Percentiles rank a stretch among this genome's conserved stretches.
Conservation (phyloP, 2,329 filamentous ascomycete species). For the Aspergillus unguis region DNA sequence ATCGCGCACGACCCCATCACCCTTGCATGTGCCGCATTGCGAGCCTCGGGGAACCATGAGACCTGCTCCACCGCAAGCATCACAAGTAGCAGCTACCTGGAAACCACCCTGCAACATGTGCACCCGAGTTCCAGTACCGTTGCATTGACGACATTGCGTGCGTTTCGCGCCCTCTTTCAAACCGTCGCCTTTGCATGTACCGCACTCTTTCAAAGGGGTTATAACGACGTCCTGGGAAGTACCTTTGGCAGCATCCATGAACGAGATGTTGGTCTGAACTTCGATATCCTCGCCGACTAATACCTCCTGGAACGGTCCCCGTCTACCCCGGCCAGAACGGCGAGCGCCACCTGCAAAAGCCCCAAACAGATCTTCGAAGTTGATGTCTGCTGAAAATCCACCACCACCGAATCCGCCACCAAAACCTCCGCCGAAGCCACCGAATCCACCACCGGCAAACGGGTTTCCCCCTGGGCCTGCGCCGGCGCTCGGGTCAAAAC, state of each 20-base stretch:
- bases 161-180: constrained; percentile 76
- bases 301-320: constrained; percentile 74
- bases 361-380: constrained; percentile 93
- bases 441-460: constrained; percentile 59
- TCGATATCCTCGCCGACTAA: constrained; percentile 95
- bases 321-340: constrained; percentile 52
- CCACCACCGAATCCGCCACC: constrained; percentile 55
- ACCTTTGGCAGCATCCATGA: constrained; percentile 94
- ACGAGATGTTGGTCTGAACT: constrained; percentile 86
- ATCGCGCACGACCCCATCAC: constrained; percentile 80
- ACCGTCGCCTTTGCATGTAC: constrained; percentile 78
- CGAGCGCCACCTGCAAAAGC: constrained; percentile 68
- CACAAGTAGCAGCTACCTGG: constrained; percentile 90
- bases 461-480: constrained; percentile 44
- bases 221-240: constrained; percentile 83
- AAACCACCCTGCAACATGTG: constrained; percentile 91
- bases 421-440: constrained; percentile 58
- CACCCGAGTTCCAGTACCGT: constrained; percentile 80
- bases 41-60: constrained; percentile 71
- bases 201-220: constrained; percentile 75
- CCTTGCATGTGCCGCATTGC: constrained; percentile 75
- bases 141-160: constrained; percentile 72
- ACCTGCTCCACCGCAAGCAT: constrained; percentile 75
- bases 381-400: constrained; percentile 76
- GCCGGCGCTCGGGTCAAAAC: constrained; percentile 71